These are phyloP conservation scores for Talaromyces verruculosus DNA, from an alignment of 2,329 filamentous ascomycete genomes.

Conservation along the genomic window DNA sequence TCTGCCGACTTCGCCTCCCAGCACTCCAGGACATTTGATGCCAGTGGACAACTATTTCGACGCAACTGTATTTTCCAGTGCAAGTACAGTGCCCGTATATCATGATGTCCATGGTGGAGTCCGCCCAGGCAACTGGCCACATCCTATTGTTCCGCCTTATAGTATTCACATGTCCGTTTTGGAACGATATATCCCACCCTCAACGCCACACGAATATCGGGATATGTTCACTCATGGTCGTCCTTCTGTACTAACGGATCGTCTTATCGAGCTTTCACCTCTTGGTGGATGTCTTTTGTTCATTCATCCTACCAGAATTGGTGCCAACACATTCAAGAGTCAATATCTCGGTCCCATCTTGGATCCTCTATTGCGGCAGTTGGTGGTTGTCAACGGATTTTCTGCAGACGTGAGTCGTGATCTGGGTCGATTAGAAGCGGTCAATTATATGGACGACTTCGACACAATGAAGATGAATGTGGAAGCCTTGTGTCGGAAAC, in stretches of 20 bases:
- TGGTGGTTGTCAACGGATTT: slow-evolving; percentile 59
- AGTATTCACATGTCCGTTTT: slow-evolving; percentile 62
- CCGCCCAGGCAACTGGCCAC: slow-evolving; percentile 48
- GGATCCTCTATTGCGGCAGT: slow-evolving; percentile 59
- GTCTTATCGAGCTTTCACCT: slow-evolving; percentile 59
- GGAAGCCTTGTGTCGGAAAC: slow-evolving; percentile 38
- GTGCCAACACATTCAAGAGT: slow-evolving; percentile 58
- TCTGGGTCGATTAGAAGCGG: slow-evolving; percentile 56
- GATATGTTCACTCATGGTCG: slow-evolving; percentile 58
- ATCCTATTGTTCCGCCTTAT: slow-evolving; percentile 59
- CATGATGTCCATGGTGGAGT: slow-evolving; percentile 54
- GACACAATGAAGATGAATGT: slow-evolving; percentile 49
- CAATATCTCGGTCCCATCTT: slow-evolving; percentile 62
- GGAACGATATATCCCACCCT: slow-evolving; percentile 66
- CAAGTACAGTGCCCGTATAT: slow-evolving; percentile 60
- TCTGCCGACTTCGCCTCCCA: slow-evolving; percentile 62
- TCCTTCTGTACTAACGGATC: slow-evolving; percentile 60
- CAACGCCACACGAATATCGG: slow-evolving; percentile 57
- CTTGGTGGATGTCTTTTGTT: slow-evolving; percentile 60
- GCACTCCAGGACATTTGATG: slow-evolving; percentile 52
- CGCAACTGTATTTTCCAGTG: slow-evolving; percentile 61
- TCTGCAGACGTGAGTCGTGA: slow-evolving; percentile 57
- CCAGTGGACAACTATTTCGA: slow-evolving; percentile 63
- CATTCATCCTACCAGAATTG: slow-evolving; percentile 61
- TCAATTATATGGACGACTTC: slow-evolving; percentile 57